phyloP scores from a whole-genome alignment of 768 basidiomycete genomes.

The Hemileccinum rubropunctum region DNA sequence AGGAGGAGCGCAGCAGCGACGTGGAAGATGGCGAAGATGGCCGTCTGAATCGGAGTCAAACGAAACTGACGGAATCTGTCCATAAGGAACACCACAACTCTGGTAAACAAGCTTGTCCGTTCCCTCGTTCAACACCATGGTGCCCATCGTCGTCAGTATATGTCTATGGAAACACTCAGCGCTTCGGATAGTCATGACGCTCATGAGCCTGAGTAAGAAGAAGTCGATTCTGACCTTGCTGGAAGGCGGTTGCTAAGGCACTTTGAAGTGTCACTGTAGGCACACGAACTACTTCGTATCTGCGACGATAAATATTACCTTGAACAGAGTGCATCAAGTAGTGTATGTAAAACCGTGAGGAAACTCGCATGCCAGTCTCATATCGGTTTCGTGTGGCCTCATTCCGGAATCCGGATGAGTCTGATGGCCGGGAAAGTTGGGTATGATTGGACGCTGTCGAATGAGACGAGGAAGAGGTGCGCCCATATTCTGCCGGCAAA shows the following conservation, averaged over 20 bases:
- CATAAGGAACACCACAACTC: neutral
- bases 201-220: neutral
- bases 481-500: neutral
- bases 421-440: no score
- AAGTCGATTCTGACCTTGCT: neutral
- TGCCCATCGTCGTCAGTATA: neutral
- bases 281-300: neutral
- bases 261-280: neutral
- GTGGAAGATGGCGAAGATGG: constrained; percentile 4
- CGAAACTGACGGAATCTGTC: neutral
- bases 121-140: no score
- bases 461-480: no score
- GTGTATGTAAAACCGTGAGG: neutral
- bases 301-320: neutral
- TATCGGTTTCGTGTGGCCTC: no score
- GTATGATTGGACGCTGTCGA: no score
- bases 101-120: no score
- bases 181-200: neutral
- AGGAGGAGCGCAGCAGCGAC: neutral
- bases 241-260: neutral
- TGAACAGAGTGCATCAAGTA: neutral
- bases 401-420: no score
- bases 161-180: neutral
- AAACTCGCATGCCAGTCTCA: no score
- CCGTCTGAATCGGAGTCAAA: neutral